These are phyloP conservation scores for Paraurostyla sp. DNA, from an alignment of 73 alveolate genomes.

Conservation along the genomic window DNA sequence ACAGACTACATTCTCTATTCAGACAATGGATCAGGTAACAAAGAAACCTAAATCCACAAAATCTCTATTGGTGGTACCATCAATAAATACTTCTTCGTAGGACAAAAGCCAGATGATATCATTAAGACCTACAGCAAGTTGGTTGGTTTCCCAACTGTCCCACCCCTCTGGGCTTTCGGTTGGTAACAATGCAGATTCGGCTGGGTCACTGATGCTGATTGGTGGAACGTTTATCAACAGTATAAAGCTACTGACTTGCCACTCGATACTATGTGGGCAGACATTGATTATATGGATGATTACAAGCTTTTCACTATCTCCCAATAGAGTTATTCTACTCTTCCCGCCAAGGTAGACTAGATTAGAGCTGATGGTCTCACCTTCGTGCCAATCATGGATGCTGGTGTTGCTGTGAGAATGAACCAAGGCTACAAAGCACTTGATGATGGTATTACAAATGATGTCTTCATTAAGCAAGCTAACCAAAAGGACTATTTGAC, in stretches of 20 bases:
- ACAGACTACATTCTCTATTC: slow-evolving; percentile 74
- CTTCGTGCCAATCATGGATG: slow-evolving; percentile 96
- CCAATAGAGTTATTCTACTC: slow-evolving; percentile 55
- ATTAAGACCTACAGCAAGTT: slow-evolving; percentile 81
- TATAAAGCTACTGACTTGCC: slow-evolving; percentile 86
- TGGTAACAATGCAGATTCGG: slow-evolving; percentile 97
- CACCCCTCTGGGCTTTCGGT: slow-evolving; percentile 94
- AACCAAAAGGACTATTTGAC: slow-evolving; percentile 80
- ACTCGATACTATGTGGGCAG: slow-evolving; percentile 97
- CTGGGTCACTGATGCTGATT: slow-evolving; percentile 78
- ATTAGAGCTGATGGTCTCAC: slow-evolving; percentile 71
- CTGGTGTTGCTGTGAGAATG: slow-evolving; percentile 84
- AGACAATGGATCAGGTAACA: slow-evolving; percentile 57
- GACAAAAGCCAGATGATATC: slow-evolving; percentile 84
- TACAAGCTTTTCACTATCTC: slow-evolving; percentile 84
- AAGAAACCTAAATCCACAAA: slow-evolving; percentile 74
- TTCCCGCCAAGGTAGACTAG: slow-evolving; percentile 42
- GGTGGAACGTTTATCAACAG: slow-evolving; percentile 75
- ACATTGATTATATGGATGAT: slow-evolving; percentile 95
- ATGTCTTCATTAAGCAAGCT: slow-evolving; percentile 89
- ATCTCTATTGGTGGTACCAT: slow-evolving; percentile 91
- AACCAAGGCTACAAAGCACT: slow-evolving; percentile 78
- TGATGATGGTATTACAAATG: slow-evolving; percentile 78
- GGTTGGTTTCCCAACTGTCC: slow-evolving; percentile 89
- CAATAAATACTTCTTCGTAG: slow-evolving; percentile 85